Evolutionary conservation across 768 basidiomycete genomes (phyloP).

Genomic region (Candolleomyces eurysporus): DNA sequence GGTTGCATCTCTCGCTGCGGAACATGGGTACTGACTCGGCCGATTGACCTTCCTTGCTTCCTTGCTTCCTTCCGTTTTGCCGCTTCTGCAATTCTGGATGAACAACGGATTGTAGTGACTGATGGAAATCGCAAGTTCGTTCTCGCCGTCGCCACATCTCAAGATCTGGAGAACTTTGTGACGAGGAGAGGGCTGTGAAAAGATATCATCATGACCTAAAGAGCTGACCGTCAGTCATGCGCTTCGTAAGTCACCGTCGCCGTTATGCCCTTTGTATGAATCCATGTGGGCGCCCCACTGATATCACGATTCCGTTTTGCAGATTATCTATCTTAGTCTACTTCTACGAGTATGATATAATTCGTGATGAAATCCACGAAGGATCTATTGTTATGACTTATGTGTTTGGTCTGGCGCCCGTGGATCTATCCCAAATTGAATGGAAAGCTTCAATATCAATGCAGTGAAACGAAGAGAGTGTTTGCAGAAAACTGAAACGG

Average conservation of each 20-base stretch:
- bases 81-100: neutral
- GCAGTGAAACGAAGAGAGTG: no score
- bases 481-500: neutral
- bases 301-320: neutral
- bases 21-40: neutral
- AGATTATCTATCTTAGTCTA: neutral
- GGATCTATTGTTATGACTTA: neutral
- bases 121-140: conserved; percentile 82
- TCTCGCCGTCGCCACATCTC: conserved; percentile 71
- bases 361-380: no score
- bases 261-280: neutral
- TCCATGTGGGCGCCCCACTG: neutral
- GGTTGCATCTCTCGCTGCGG: neutral
- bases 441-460: no score
- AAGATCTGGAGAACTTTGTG: conserved; percentile 70
- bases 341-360: neutral
- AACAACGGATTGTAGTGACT: conserved; percentile 56
- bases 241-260: neutral
- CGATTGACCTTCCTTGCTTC: neutral
- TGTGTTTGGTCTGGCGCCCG: no score
- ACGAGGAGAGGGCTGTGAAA: conserved; percentile 43
- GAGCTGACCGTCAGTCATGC: neutral
- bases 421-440: no score
- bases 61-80: no score
- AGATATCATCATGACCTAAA: neutral